Evolutionary conservation across 2,329 filamentous ascomycete species (phyloP), one percentile per base, ranked within the genome.

Genomic region (Pestalotiopsis sp.): DNA sequence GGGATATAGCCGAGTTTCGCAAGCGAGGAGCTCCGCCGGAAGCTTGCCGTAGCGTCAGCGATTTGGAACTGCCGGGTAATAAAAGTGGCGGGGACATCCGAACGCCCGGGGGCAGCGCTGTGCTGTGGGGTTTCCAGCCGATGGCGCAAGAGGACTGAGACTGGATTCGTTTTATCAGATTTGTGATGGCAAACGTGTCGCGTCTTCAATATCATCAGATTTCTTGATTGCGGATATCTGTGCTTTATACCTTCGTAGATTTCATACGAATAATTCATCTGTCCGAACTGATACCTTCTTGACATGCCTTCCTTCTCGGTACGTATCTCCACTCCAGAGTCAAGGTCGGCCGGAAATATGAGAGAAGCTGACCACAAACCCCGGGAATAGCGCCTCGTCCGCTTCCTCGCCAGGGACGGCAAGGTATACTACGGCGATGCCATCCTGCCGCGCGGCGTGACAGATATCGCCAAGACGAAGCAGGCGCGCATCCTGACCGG

Each of bases 401-500:
- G 92, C 66, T 94, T 94, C 81, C 86, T 93, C 9, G 89, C 91
- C 74, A 88, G 86, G 73, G 90, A 94, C 75, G 91, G 91, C 77
- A 84, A 84, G 68, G 86, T 87, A 45, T 92, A 93, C 80, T 93
- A 93, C 72, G 92, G 92, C 73, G 91, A 94, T 80, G 91, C 92
- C 70, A 88, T 94, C 68, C 85, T 93, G 23, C 89, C 90, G 3
- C 66, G 79, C 0, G 90, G 89, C 23, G 81, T 86, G 52, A 87
- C 78, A 63, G 89, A 93, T 74, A 85, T 93, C 71, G 81, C 87
- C 69, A 86, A 89, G 80, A 85, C 87, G 1, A 87, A 82, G 64
- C 84, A 87, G 73, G 91, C 91, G 25, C 86, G 81, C 64, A 82
- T 93, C 62, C 88, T 93, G 72, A 82, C 82, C 20, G 91, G 91